A percentile compares a stretch with the other conserved stretches of the same genome.
Conservation (phyloP, 371 early-diverging fungal genomes). For the Mucor velutinosus region DNA sequence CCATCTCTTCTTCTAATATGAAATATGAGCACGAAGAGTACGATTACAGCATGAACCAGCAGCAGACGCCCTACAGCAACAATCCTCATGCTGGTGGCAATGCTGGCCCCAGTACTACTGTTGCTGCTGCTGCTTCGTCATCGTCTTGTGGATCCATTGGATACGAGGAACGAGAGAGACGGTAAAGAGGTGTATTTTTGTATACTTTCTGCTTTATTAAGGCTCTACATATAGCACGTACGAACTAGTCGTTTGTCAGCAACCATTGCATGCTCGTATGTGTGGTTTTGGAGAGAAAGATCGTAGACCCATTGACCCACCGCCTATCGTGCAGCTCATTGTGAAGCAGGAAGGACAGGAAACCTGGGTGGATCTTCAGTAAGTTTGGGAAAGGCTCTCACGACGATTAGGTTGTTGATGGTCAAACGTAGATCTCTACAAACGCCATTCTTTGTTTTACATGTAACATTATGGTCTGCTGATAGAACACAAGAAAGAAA, state of each 20-base stretch:
- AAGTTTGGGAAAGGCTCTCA: slow-evolving; percentile 17
- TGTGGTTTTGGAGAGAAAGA: slow-evolving; percentile 87
- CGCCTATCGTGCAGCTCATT: slow-evolving; percentile 66
- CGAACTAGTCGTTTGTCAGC: slow-evolving; percentile 65
- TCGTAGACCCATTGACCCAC: slow-evolving; percentile 71
- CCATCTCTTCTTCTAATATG: not conserved
- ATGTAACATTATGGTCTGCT: slow-evolving; percentile 77
- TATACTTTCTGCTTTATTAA: not conserved
- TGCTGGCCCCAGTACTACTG: not conserved
- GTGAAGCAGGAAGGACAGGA: slow-evolving; percentile 52
- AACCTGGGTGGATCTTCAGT: slow-evolving; percentile 48
- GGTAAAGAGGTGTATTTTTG: not conserved
- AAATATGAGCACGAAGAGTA: not conserved
- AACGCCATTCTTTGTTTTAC: slow-evolving; percentile 73
- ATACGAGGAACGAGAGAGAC: not conserved
- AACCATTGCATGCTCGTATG: slow-evolving; percentile 83
- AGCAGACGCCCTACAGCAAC: not conserved
- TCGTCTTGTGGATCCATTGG: not conserved
- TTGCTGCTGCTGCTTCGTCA: not conserved
- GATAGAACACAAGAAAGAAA: slow-evolving; percentile 62
- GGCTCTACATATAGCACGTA: slow-evolving; percentile 39
- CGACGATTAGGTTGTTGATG: not conserved
- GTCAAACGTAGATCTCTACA: slow-evolving; percentile 41
- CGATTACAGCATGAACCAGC: not conserved
- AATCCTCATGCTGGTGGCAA: not conserved